phyloP scores from a whole-genome alignment of 2,329 filamentous ascomycete genomes.

The Shiraia bambusicola region DNA sequence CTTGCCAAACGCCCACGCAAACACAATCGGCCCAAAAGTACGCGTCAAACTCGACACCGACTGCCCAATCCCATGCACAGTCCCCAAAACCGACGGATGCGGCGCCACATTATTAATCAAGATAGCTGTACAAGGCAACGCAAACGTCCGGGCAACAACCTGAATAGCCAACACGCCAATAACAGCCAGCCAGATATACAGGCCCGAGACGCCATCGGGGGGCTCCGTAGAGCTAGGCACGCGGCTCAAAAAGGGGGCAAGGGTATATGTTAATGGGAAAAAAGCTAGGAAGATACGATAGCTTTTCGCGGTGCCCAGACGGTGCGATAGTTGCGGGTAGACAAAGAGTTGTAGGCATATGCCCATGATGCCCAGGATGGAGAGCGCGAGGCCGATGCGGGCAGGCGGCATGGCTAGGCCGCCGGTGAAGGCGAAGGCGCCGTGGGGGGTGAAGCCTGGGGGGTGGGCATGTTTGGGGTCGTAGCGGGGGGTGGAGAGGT shows the following conservation, averaged over 20 bases:
- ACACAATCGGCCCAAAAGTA: conserved; percentile 61
- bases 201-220: conserved; percentile 45
- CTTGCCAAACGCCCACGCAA: conserved; percentile 62
- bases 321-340: conserved; percentile 47
- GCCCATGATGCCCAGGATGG: conserved; percentile 52
- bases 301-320: conserved; percentile 45
- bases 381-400: conserved; percentile 50
- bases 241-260: conserved; percentile 48
- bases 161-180: conserved; percentile 47
- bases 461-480: conserved; percentile 38
- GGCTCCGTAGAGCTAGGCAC: conserved; percentile 45
- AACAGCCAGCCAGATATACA: conserved; percentile 48
- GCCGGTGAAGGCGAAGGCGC: conserved; percentile 51
- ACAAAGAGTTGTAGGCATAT: conserved; percentile 50
- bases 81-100: conserved; percentile 57
- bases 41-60: conserved; percentile 60
- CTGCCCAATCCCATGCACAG: conserved; percentile 61
- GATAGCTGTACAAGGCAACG: conserved; percentile 60
- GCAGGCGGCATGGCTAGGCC: conserved; percentile 52
- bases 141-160: conserved; percentile 52
- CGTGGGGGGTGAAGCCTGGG: conserved; percentile 38
- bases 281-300: conserved; percentile 47
- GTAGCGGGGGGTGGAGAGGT: conserved; percentile 51
- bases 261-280: conserved; percentile 49
- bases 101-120: conserved; percentile 53